A percentile compares a stretch with the other conserved stretches of the same genome.
These are phyloP conservation scores for Ettlia oleoabundans DNA, from an alignment of 139 green algal species.

Conservation along the genomic window DNA sequence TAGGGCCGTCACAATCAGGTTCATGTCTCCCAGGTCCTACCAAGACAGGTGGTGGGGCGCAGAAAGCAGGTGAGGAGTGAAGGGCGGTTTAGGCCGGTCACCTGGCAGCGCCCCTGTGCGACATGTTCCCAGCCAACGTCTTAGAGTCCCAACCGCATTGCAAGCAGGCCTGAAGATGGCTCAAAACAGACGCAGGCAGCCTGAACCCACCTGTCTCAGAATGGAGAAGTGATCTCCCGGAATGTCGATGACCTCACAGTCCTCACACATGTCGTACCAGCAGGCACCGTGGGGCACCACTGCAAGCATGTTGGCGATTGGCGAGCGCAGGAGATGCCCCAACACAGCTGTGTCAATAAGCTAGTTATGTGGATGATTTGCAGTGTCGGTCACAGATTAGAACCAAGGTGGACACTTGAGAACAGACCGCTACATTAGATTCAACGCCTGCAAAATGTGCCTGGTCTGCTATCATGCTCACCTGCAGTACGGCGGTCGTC, in stretches of 20 bases:
- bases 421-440: too few relatives aligned
- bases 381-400: too few relatives aligned
- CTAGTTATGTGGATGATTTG: too few relatives aligned
- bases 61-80: background rate
- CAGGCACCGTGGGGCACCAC: conserved; percentile 72
- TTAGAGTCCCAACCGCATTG: too few relatives aligned
- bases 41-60: background rate
- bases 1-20: conserved; percentile 57
- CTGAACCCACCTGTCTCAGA: conserved; percentile 65
- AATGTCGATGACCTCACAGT: conserved; percentile 71
- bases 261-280: conserved; percentile 72
- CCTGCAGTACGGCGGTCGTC: conserved; percentile 63
- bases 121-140: too few relatives aligned
- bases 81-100: background rate
- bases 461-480: background rate
- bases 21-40: conserved; percentile 63
- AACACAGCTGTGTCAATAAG: too few relatives aligned
- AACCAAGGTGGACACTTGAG: too few relatives aligned
- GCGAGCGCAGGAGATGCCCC: too few relatives aligned
- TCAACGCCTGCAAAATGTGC: too few relatives aligned
- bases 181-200: background rate
- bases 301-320: background rate
- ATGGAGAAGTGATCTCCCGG: conserved; percentile 91
- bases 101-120: too few relatives aligned
- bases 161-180: too few relatives aligned